These are phyloP conservation scores for Malus hybrid DNA, from an alignment of 331 rosid species.

Conservation along the genomic window DNA sequence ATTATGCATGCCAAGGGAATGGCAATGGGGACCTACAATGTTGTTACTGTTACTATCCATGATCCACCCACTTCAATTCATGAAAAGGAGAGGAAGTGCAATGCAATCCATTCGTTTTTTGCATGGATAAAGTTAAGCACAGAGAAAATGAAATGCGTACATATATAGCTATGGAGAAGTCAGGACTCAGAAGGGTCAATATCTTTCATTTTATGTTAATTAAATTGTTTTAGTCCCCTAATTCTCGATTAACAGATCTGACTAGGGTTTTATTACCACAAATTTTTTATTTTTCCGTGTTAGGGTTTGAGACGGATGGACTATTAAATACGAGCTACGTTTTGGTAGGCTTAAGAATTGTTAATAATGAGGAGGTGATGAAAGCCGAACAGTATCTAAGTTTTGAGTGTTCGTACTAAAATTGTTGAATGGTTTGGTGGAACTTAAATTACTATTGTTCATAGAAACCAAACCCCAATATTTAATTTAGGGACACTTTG, in stretches of 20 bases:
- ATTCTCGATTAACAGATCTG: not conserved
- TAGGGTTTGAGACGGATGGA: too few species aligned
- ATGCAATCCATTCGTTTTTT: conserved; percentile 24
- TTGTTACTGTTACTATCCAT: conserved; percentile 8
- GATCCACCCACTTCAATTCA: conserved; percentile 25
- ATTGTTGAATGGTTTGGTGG: too few species aligned
- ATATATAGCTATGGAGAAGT: not conserved
- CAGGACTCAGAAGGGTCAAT: not conserved
- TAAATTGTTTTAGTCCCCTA: not conserved
- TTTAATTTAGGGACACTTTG: too few species aligned
- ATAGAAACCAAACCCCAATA: too few species aligned
- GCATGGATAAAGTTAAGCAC: not conserved
- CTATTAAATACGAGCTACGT: not conserved
- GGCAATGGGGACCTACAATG: conserved; percentile 17
- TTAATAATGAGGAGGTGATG: not conserved
- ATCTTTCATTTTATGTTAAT: not conserved
- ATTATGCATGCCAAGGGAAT: not conserved
- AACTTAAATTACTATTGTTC: too few species aligned
- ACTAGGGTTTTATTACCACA: not conserved
- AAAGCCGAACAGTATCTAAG: too few species aligned
- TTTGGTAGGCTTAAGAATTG: not conserved
- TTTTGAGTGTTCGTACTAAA: too few species aligned
- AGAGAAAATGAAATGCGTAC: not conserved
- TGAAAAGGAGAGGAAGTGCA: conserved; percentile 27
- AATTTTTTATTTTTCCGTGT: too few species aligned